These are phyloP conservation scores for Annona squamosa DNA, from an alignment of 164 flowering plant species.

Conservation along the genomic window DNA sequence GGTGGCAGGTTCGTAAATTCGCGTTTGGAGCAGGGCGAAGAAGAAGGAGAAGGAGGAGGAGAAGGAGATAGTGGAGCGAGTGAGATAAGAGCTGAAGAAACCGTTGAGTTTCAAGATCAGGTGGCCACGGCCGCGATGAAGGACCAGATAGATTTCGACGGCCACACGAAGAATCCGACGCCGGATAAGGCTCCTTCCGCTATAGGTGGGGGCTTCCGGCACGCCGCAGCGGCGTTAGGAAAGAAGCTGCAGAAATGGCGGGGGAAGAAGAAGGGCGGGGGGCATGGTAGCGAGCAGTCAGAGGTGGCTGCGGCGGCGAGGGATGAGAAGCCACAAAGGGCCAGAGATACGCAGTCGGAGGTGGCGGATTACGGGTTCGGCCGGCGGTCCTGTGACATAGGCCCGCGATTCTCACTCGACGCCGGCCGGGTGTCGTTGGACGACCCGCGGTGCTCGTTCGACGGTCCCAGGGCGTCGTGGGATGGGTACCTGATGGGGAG, in stretches of 20 bases:
- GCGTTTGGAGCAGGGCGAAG: background rate
- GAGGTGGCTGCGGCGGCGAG: constrained; percentile 11
- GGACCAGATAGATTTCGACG: constrained; percentile 80
- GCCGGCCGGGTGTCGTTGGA: constrained; percentile 54
- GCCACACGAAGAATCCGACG: constrained; percentile 37
- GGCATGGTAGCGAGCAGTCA: constrained; percentile 5
- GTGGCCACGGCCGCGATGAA: constrained; percentile 39
- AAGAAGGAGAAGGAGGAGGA: constrained; percentile 18
- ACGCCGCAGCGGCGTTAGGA: constrained; percentile 78
- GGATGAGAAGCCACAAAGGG: constrained; percentile 32
- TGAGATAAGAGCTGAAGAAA: constrained; percentile 14
- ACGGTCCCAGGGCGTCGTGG: constrained; percentile 92
- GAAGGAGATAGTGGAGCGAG: constrained; percentile 18
- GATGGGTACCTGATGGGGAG: constrained; percentile 71
- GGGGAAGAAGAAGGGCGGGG: constrained; percentile 53
- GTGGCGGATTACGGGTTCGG: constrained; percentile 83
- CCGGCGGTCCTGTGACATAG: constrained; percentile 57
- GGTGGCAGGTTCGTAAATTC: background rate
- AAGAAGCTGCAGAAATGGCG: constrained; percentile 85
- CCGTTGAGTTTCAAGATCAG: background rate
- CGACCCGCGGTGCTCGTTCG: constrained; percentile 59
- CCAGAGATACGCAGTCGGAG: constrained; percentile 65
- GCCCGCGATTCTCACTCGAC: constrained; percentile 44
- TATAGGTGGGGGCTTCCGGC: constrained; percentile 64
- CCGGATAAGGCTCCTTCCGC: constrained; percentile 10